Conservation (phyloP, 1,139 yeast species). For the Saccharomyces hybrid region DNA sequence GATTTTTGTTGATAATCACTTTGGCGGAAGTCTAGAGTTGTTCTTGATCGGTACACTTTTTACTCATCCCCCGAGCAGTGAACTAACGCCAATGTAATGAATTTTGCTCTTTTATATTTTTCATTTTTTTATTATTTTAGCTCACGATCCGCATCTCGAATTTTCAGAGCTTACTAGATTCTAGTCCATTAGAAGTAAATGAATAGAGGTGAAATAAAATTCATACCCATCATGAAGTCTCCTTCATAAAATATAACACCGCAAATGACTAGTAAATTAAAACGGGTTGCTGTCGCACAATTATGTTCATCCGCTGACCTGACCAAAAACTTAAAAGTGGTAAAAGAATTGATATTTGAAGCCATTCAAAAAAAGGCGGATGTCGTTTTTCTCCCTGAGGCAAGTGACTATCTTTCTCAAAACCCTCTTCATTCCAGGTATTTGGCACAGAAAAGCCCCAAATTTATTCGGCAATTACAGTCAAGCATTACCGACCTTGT, state of each 20-base stretch:
- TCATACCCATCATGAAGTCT: background rate
- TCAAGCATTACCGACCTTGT: conserved; percentile 39
- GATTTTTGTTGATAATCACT: background rate
- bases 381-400: conserved; percentile 84
- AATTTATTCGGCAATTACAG: conserved; percentile 41
- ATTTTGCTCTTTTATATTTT: background rate
- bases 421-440: conserved; percentile 57
- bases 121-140: background rate
- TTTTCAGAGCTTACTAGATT: background rate
- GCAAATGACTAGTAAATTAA: background rate
- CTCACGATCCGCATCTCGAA: background rate
- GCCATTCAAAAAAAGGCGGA: conserved; percentile 56
- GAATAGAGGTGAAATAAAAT: background rate
- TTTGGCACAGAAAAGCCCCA: conserved; percentile 40
- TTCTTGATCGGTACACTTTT: background rate
- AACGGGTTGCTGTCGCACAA: conserved; percentile 74
- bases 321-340: conserved; percentile 50
- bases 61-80: background rate
- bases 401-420: conserved; percentile 77
- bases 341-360: conserved; percentile 47
- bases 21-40: background rate
- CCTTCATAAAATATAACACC: background rate
- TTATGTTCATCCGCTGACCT: conserved; percentile 67
- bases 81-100: background rate
- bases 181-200: background rate